Conservation (phyloP, 2,329 filamentous ascomycete genomes). For the Dendryphion nanum region DNA sequence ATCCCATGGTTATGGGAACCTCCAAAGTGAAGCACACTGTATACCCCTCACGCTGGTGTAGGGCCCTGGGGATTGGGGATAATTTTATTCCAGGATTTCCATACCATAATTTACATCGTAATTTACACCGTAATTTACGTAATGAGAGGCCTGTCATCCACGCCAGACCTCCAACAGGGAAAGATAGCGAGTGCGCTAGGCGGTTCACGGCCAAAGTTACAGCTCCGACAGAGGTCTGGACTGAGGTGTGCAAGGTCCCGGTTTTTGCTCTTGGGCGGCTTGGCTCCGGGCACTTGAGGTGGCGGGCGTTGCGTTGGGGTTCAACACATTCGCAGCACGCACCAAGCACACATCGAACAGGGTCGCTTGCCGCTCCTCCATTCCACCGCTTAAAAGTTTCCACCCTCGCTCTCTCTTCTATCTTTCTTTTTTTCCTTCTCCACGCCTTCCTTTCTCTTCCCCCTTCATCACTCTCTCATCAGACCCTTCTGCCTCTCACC, state of each 20-base stretch:
- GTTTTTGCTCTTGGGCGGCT: constrained; percentile 25
- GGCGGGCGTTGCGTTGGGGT: constrained; percentile 13
- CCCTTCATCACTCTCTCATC: constrained; percentile 1
- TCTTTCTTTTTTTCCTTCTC: constrained; percentile 10
- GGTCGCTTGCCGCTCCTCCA: constrained; percentile 4
- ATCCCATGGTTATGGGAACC: no score
- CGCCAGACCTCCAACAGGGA: no score
- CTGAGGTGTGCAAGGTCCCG: constrained; percentile 32
- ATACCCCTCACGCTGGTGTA: no score
- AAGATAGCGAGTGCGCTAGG: no score
- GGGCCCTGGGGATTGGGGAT: neutral
- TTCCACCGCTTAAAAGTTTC: constrained; percentile 26
- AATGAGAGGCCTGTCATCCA: neutral
- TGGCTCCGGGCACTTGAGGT: no score
- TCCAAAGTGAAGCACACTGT: no score
- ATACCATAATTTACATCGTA: neutral
- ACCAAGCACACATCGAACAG: constrained; percentile 10
- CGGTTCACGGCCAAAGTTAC: no score
- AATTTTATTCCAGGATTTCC: neutral
- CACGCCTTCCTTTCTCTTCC: constrained; percentile 9
- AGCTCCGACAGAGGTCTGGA: no score
- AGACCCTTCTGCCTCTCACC: neutral
- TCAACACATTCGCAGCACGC: constrained; percentile 18
- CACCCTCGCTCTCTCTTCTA: constrained; percentile 8
- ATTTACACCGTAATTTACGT: neutral